These are phyloP conservation scores for Diaporthe citriasiana DNA, from an alignment of 2,329 filamentous ascomycete species.

Conservation along the genomic window DNA sequence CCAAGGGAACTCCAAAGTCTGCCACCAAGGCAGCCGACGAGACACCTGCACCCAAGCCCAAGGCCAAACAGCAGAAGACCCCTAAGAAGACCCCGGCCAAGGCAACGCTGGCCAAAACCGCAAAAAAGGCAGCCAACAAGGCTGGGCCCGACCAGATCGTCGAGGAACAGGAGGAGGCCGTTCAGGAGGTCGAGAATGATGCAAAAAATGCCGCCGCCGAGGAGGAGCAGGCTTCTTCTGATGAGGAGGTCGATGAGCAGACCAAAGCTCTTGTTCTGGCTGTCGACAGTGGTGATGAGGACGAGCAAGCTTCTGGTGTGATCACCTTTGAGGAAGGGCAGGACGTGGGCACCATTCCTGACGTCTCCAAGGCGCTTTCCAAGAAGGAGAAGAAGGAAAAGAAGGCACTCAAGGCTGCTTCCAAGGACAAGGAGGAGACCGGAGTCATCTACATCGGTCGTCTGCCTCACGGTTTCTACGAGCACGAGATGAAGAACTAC, in stretches of 20 bases:
- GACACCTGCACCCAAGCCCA: slow-evolving; percentile 29
- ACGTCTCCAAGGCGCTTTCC: slow-evolving; percentile 60
- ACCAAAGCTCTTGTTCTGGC: slow-evolving; percentile 41
- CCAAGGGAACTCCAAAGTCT: slow-evolving; percentile 25
- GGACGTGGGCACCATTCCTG: slow-evolving; percentile 65
- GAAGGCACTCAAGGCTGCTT: slow-evolving; percentile 31
- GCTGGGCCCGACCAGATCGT: slow-evolving; percentile 47
- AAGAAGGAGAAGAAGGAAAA: slow-evolving; percentile 57
- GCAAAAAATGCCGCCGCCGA: background rate
- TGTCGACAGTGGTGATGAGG: slow-evolving; percentile 42
- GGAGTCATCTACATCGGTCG: slow-evolving; percentile 93
- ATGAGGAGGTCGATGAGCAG: slow-evolving; percentile 42
- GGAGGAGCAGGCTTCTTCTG: slow-evolving; percentile 33
- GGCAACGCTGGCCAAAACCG: slow-evolving; percentile 9
- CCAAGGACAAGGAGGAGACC: slow-evolving; percentile 64
- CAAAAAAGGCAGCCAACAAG: slow-evolving; percentile 37
- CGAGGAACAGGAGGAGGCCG: slow-evolving; percentile 61
- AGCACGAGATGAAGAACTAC: slow-evolving; percentile 94
- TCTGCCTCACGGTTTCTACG: slow-evolving; percentile 92
- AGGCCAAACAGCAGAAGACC: slow-evolving; percentile 30
- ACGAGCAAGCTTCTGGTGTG: slow-evolving; percentile 37
- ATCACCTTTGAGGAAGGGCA: slow-evolving; percentile 61
- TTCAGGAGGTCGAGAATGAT: slow-evolving; percentile 15
- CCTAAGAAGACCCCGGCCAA: slow-evolving; percentile 27
- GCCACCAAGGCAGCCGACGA: slow-evolving; percentile 6